These are phyloP conservation scores for Colletotrichum chrysophilum DNA, from an alignment of 2,329 filamentous ascomycete species.

Conservation along the genomic window DNA sequence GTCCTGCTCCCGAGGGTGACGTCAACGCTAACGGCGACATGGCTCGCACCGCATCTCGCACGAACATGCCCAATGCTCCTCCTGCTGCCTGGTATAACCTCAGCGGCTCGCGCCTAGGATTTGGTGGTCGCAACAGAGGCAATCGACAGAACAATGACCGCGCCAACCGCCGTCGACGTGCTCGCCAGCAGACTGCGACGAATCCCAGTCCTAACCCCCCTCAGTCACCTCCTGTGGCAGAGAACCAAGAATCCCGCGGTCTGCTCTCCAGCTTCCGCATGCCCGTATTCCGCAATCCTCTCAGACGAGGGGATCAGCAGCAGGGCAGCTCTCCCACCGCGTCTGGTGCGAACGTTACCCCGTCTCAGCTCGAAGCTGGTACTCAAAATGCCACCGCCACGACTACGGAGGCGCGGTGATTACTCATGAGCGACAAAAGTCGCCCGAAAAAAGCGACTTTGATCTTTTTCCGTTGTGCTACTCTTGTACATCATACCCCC, in stretches of 20 bases:
- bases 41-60: slow-evolving; percentile 45
- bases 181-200: slow-evolving; percentile 4
- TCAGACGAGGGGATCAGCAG: slow-evolving; percentile 22
- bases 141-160: slow-evolving; percentile 7
- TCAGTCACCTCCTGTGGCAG: neutral
- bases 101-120: slow-evolving; percentile 26
- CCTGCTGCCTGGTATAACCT: slow-evolving; percentile 43
- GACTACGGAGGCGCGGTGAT: slow-evolving; percentile 3
- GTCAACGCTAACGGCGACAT: slow-evolving; percentile 31
- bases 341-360: slow-evolving; percentile 40
- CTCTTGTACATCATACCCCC: slow-evolving; percentile 20
- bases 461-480: slow-evolving; percentile 16
- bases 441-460: neutral
- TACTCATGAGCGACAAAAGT: neutral
- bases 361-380: slow-evolving; percentile 53
- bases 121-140: slow-evolving; percentile 16
- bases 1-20: slow-evolving; percentile 56
- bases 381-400: slow-evolving; percentile 29
- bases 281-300: slow-evolving; percentile 25
- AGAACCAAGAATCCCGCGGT: slow-evolving; percentile 17
- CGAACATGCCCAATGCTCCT: slow-evolving; percentile 52
- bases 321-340: slow-evolving; percentile 23
- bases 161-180: slow-evolving; percentile 3
- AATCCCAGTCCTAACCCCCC: neutral
- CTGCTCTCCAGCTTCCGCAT: slow-evolving; percentile 19